Percentiles rank a stretch among this genome's conserved stretches.
Conservation (phyloP, 1,284 basidiomycete species). For the Rhodofomes roseus region DNA sequence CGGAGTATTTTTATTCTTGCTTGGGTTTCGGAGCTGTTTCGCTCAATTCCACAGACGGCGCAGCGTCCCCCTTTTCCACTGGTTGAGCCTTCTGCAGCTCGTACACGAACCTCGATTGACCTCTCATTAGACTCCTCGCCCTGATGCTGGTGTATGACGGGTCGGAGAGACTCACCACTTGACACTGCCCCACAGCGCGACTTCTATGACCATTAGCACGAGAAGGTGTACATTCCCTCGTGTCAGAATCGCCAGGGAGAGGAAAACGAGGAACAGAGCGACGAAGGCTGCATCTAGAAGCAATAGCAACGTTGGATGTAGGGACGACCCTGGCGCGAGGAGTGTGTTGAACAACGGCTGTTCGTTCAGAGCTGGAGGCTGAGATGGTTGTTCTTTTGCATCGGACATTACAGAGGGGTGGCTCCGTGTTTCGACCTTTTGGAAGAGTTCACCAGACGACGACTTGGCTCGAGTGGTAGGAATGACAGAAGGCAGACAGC, state of each 20-base stretch:
- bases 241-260: slow-evolving; percentile 51
- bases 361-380: background rate
- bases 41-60: background rate
- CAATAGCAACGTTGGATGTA: slow-evolving; percentile 64
- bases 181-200: slow-evolving; percentile 69
- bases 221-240: slow-evolving; percentile 62
- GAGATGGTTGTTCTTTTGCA: background rate
- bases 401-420: too few species aligned
- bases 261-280: slow-evolving; percentile 54
- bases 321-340: slow-evolving; percentile 68
- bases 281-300: slow-evolving; percentile 60
- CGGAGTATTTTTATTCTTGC: slow-evolving; percentile 12
- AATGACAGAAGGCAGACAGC: too few species aligned
- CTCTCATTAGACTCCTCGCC: too few species aligned
- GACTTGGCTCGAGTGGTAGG: too few species aligned
- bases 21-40: slow-evolving; percentile 12
- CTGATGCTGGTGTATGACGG: too few species aligned
- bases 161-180: slow-evolving; percentile 61
- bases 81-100: slow-evolving; percentile 28
- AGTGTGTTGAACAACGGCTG: slow-evolving; percentile 46
- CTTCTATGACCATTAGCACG: slow-evolving; percentile 56
- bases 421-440: too few species aligned
- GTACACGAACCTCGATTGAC: slow-evolving; percentile 34
- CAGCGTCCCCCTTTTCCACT: background rate
- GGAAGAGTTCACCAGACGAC: too few species aligned